Evolutionary conservation across 2,329 filamentous ascomycete genomes (phyloP), one percentile per base, ranked within the genome.

Genomic region (Stylonectria norvegica): DNA sequence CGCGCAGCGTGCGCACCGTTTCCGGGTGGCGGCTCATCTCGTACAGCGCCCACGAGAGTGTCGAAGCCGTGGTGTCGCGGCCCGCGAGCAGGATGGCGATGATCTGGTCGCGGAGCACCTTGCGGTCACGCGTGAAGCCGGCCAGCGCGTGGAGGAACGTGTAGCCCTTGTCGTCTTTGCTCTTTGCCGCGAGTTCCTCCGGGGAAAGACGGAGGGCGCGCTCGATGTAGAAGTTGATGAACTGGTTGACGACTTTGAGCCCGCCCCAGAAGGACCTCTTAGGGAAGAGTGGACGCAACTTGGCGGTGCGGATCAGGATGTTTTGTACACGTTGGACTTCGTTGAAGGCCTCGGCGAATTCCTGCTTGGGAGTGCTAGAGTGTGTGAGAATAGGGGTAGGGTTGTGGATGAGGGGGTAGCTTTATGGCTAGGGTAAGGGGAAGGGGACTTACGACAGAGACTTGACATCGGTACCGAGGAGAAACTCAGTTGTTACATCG

Each of bases 141-240:
- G 89, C 88, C 3, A 96, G 77, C 20, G 88, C 86, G 64, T 95
- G 86, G 15, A 95, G 76, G 68, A 96, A 95, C 2, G 86, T 94
- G 64, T 93, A 90, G 33, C 75, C 77, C 47, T 76, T 69, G 58
- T 86, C 85, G 7, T 79, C 79, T 58, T 86, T 89, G 40, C 77
- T 78, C 66, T 85, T 88, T 45, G 80, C 47, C 34, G 83, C 79
- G 2, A 94, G 77, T 61, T 95, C 86, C 20, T 80, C 78, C 0
- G 79, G 76, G 2, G 77, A 78, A 22, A 95, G 74, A 4, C 72
- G 71, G 5, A 95, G 76, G 0, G 86, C 79, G 9, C 78, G 74
- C 37, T 90, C 81, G 58, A 95, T 90, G 64, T 85, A 95, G 7
- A 76, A 75, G 60, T 85, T 78, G 38, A 94, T 79, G 55, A 95